Evolutionary conservation across 768 basidiomycete genomes (phyloP), one percentile per base, ranked within the genome.

Genomic region (Strobilomyces dryophilus): DNA sequence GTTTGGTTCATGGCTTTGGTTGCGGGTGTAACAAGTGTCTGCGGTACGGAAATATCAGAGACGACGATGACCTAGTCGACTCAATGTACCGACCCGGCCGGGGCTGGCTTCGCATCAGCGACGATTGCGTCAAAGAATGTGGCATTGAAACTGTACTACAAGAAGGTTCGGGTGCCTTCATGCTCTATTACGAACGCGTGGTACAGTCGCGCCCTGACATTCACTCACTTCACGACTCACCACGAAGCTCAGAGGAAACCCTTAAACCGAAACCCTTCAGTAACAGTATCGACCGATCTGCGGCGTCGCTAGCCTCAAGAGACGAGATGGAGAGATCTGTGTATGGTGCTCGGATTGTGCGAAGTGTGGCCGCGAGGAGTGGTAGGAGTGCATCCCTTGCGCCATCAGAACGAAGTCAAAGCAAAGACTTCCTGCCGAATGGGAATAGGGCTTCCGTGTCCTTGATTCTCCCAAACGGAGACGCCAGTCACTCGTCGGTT

Each of bases 131-230:
- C 49, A 73, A 77, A 29, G 87, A 92, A 61, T 83, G 84, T 35
- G 87, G 86, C 26, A 78, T 93, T 49, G 83, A 87, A 71, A 74
- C 75, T 49, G 90, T 92, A 64, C 69, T 91, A 49, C 73, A 76
- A 64, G 88, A 88, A 76, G 87, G 85, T 48, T 75, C 79, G 18
- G 89, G 82, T 56, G 79, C 76, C 17, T 95, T 98, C 69, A 91
- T 99, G 89, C 77, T 98, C 36, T 98, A 92, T 64, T 99, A 98
- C 62, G 95, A 99, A 75, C 80, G 84, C 42, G 74, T 85, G 29
- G 68, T 71, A 60, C 69, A 67, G 64, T 65, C 71, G 56, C 67
- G 57, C 58, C 64, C 67, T 64, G 71, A 61, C 49, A 58, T 69
- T 52, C 65, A 69, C 59, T 63, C 71, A 32, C 60, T 64, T 56